Percentiles rank a stretch among this genome's conserved stretches.
Conservation (phyloP, 176 grass and related monocot genomes). For the Guadua angustifolia region DNA sequence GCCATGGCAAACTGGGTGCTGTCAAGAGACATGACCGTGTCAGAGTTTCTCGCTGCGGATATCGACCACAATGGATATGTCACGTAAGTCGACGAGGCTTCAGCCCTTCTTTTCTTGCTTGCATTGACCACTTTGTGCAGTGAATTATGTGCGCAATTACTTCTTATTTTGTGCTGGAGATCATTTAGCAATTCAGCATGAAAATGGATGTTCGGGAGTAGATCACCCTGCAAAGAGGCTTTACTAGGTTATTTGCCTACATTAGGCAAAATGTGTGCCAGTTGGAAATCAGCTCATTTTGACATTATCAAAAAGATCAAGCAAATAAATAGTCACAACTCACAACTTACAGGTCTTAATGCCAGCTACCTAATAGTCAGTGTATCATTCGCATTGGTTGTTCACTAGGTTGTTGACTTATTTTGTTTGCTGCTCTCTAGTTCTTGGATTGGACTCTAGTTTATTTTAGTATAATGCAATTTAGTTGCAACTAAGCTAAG, state of each 20-base stretch:
- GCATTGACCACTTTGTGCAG: constrained; percentile 2
- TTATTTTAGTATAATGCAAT: neutral
- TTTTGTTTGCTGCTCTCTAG: neutral
- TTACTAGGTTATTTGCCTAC: neutral
- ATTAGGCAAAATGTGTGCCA: neutral
- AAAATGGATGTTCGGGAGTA: neutral
- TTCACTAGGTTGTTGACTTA: constrained; percentile 1
- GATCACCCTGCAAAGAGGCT: neutral
- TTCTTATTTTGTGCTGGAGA: neutral
- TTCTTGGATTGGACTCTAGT: neutral
- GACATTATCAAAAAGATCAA: neutral
- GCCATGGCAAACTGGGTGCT: constrained; percentile 87
- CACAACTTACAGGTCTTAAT: neutral
- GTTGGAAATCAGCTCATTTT: neutral
- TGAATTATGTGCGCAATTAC: neutral
- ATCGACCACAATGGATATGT: constrained; percentile 93
- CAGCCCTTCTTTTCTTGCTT: constrained; percentile 7
- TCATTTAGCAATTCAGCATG: neutral
- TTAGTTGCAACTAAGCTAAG: constrained; percentile 15
- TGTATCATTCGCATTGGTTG: constrained; percentile 2
- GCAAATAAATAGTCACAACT: constrained; percentile 14
- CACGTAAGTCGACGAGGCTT: constrained; percentile 61
- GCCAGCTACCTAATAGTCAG: neutral
- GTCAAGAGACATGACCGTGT: constrained; percentile 81
- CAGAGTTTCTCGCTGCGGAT: constrained; percentile 86